These are phyloP conservation scores for Pleurotus eryngii DNA, from an alignment of 768 basidiomycete genomes.

Conservation along the genomic window DNA sequence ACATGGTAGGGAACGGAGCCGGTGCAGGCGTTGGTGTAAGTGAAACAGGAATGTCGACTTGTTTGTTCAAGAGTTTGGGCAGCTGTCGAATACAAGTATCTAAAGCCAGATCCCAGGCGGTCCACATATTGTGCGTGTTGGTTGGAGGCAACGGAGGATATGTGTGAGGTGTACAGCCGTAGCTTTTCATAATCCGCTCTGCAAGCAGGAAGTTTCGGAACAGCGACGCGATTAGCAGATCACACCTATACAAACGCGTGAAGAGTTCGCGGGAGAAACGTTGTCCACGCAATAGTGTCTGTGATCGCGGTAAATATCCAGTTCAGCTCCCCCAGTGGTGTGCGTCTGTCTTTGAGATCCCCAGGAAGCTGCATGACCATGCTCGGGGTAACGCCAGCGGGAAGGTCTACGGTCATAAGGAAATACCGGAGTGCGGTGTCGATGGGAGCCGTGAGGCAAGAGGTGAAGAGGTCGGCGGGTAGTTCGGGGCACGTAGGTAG, in stretches of 20 bases:
- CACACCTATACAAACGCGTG: slow-evolving; percentile 90
- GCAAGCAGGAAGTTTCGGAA: slow-evolving; percentile 98
- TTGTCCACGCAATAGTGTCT: slow-evolving; percentile 99
- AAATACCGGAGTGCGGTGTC: slow-evolving; percentile 95
- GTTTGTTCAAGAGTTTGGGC: slow-evolving; percentile 68
- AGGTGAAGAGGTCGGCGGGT: slow-evolving; percentile 96
- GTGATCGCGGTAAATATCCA: slow-evolving; percentile 99
- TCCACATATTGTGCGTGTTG: slow-evolving; percentile 97
- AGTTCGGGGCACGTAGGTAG: slow-evolving; percentile 95
- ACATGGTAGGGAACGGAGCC: slow-evolving; percentile 15
- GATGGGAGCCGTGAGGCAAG: slow-evolving; percentile 96
- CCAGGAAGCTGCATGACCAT: slow-evolving; percentile 96
- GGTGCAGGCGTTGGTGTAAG: slow-evolving; percentile 16
- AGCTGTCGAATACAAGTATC: slow-evolving; percentile 92
- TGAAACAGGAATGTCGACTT: slow-evolving; percentile 15
- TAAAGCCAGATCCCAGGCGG: slow-evolving; percentile 96
- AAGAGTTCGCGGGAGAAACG: slow-evolving; percentile 94
- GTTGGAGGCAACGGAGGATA: slow-evolving; percentile 89
- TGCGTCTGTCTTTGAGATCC: slow-evolving; percentile 93
- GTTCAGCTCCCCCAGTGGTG: slow-evolving; percentile 96
- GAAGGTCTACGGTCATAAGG: slow-evolving; percentile 85
- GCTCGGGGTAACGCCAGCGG: slow-evolving; percentile 76
- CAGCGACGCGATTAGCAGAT: slow-evolving; percentile 91
- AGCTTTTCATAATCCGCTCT: slow-evolving; percentile 96
- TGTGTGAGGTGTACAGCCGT: slow-evolving; percentile 95